phyloP scores from a whole-genome alignment of 495 filamentous ascomycete species.

The Penicillium manginii region DNA sequence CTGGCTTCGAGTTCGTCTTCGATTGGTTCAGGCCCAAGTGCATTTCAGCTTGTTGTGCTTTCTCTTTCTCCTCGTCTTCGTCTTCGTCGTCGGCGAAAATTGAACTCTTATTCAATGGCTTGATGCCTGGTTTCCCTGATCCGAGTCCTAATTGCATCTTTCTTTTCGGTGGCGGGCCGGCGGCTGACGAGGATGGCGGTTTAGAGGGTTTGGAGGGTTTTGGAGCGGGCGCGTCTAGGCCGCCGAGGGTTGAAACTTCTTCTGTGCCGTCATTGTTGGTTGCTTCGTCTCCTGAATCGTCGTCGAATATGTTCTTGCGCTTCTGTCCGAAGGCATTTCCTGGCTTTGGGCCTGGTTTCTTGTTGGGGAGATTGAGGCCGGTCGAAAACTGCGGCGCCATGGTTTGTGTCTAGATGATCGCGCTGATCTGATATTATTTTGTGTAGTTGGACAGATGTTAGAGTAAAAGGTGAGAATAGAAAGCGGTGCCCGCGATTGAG shows the following conservation, averaged over 20 bases:
- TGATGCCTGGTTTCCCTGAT: conserved; percentile 28
- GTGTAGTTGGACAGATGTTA: too few relatives aligned
- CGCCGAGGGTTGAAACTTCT: conserved; percentile 50
- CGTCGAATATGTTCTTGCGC: conserved; percentile 56
- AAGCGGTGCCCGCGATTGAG: neutral
- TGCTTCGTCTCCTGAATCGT: conserved; percentile 51
- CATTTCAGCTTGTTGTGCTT: conserved; percentile 21
- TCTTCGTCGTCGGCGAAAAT: conserved; percentile 49
- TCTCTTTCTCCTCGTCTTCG: conserved; percentile 34
- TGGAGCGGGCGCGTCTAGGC: conserved; percentile 30
- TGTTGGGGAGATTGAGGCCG: conserved; percentile 62
- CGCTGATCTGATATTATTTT: neutral
- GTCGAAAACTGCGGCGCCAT: conserved; percentile 54
- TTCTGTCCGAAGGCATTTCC: conserved; percentile 41
- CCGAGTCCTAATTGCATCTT: conserved; percentile 37
- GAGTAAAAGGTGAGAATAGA: neutral
- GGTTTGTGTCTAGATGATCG: neutral
- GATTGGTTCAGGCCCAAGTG: conserved; percentile 25
- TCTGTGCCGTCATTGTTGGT: conserved; percentile 23
- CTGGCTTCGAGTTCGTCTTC: conserved; percentile 17
- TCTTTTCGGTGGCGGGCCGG: conserved; percentile 39
- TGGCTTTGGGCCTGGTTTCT: conserved; percentile 32
- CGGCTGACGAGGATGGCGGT: neutral
- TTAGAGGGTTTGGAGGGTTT: conserved; percentile 16
- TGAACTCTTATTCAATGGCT: conserved; percentile 44